phyloP scores from a whole-genome alignment of 1,284 basidiomycete genomes.

The Gomphus bonarii region DNA sequence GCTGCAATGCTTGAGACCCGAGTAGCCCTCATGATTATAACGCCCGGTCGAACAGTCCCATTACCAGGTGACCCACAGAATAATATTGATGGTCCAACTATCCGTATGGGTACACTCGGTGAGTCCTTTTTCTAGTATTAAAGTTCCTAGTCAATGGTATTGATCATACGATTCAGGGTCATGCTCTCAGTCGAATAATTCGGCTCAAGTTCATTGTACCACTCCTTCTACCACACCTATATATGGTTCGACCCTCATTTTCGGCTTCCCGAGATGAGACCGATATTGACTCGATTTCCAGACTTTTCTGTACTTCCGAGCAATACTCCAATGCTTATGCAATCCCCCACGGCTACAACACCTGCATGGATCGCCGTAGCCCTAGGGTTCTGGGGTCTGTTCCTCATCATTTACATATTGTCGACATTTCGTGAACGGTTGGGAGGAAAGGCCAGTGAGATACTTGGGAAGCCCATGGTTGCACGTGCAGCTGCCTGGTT shows the following conservation, averaged over 20 bases:
- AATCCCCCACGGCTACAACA: constrained; percentile 50
- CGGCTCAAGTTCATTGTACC: constrained; percentile 44
- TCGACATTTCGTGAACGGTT: constrained; percentile 59
- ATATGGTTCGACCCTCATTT: constrained; percentile 38
- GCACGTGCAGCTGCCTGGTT: constrained; percentile 61
- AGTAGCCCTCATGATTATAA: constrained; percentile 55
- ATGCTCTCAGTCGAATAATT: constrained; percentile 45
- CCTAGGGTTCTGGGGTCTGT: constrained; percentile 48
- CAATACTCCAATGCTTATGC: constrained; percentile 45
- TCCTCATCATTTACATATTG: constrained; percentile 56
- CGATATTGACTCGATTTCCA: constrained; percentile 19
- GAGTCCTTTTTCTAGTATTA: constrained; percentile 15
- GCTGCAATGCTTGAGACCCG: constrained; percentile 44
- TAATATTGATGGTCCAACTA: constrained; percentile 56
- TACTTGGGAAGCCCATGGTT: constrained; percentile 46
- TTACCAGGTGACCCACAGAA: constrained; percentile 27
- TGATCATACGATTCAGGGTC: constrained; percentile 38
- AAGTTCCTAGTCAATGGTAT: background rate
- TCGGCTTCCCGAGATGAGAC: background rate
- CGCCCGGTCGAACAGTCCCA: constrained; percentile 43
- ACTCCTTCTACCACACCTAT: constrained; percentile 42
- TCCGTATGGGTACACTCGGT: constrained; percentile 61
- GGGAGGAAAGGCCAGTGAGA: constrained; percentile 37
- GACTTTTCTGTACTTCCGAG: constrained; percentile 53
- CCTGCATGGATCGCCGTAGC: constrained; percentile 57